Evolutionary conservation across 108 stramenopile genomes (phyloP).

Genomic region (Stephanodiscus triporus): DNA sequence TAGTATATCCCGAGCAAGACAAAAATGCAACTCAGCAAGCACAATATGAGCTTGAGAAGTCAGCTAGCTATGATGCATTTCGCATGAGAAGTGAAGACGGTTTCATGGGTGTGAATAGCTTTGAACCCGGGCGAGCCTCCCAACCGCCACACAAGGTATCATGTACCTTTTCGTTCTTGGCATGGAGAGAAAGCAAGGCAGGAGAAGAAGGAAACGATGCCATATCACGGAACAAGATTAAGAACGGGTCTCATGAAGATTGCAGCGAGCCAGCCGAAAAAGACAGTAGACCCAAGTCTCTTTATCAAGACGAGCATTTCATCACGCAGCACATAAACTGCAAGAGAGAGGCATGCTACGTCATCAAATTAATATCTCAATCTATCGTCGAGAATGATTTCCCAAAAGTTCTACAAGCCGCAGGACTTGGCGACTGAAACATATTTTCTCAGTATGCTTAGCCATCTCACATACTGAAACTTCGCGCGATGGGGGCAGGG

Average conservation of each 20-base stretch:
- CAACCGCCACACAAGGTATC: conserved; percentile 5
- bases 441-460: conserved; percentile 36
- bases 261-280: background rate
- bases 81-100: background rate
- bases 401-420: conserved; percentile 43
- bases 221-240: conserved; percentile 10
- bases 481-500: conserved; percentile 42
- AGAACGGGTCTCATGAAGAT: background rate
- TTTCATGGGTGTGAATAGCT: background rate
- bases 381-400: conserved; percentile 22
- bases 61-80: background rate
- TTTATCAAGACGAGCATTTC: conserved; percentile 30
- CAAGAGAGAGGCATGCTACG: conserved; percentile 37
- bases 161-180: conserved; percentile 32
- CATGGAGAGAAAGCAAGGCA: conserved; percentile 38
- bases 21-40: background rate
- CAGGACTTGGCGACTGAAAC: conserved; percentile 49
- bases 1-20: background rate
- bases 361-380: conserved; percentile 39
- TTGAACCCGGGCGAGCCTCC: too few relatives aligned
- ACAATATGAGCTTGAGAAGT: background rate
- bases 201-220: conserved; percentile 37
- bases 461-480: conserved; percentile 33
- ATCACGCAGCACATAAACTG: conserved; percentile 13
- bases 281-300: background rate